Conservation (phyloP, 495 filamentous ascomycete genomes). For the Lindgomyces ingoldianus region DNA sequence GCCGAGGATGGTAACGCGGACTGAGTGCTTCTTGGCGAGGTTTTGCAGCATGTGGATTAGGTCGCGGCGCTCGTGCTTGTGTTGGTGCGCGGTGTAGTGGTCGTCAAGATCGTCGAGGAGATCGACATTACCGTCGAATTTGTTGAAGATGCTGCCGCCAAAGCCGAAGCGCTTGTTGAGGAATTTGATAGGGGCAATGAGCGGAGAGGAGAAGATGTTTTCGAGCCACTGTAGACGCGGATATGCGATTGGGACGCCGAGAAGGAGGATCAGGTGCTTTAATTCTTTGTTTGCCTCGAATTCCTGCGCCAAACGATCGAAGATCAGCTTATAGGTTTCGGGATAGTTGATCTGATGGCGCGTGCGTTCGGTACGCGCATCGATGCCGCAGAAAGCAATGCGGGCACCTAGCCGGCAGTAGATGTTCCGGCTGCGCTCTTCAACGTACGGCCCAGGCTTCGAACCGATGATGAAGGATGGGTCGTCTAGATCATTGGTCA, state of each 20-base stretch:
- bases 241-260: slow-evolving; percentile 94
- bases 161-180: slow-evolving; percentile 89
- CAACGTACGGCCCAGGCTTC: slow-evolving; percentile 75
- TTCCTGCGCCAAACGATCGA: slow-evolving; percentile 66
- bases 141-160: slow-evolving; percentile 83
- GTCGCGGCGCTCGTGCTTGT: slow-evolving; percentile 81
- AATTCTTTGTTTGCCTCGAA: slow-evolving; percentile 63
- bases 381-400: slow-evolving; percentile 83
- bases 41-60: slow-evolving; percentile 74
- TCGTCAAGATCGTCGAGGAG: slow-evolving; percentile 91
- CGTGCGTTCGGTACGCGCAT: slow-evolving; percentile 89
- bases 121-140: slow-evolving; percentile 88
- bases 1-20: slow-evolving; percentile 82
- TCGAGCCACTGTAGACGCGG: slow-evolving; percentile 91
- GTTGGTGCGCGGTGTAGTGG: slow-evolving; percentile 88
- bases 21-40: slow-evolving; percentile 66
- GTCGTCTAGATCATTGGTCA: slow-evolving; percentile 59
- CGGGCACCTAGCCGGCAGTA: slow-evolving; percentile 81
- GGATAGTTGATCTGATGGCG: slow-evolving; percentile 88
- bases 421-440: slow-evolving; percentile 75
- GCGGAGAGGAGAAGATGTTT: slow-evolving; percentile 79
- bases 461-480: slow-evolving; percentile 77
- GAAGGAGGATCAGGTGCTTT: slow-evolving; percentile 79
- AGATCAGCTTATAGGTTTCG: slow-evolving; percentile 85
- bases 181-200: slow-evolving; percentile 83